Evolutionary conservation across 2,329 filamentous ascomycete genomes (phyloP), one percentile per base, ranked within the genome.

Genomic region (Beauveria rudraprayagi): DNA sequence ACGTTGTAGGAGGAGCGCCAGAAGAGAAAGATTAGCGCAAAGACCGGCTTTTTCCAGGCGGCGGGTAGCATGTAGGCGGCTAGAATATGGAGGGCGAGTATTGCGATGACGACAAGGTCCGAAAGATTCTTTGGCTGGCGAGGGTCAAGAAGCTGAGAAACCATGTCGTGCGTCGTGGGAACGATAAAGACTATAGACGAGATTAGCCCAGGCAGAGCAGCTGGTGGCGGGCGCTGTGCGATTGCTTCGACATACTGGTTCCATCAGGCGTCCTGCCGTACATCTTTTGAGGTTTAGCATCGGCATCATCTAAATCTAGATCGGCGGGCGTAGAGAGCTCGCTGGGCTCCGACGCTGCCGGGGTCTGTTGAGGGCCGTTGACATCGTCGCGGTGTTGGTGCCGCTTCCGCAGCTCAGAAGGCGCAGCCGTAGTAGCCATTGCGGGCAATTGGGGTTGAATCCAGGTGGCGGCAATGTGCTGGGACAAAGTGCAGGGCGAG

Each of bases 91-190:
- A 84, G 76, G 60, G 80, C 88, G 54, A 99, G 81, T 63, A 97
- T 88, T 52, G 81, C 81, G 61, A 99, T 81, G 65, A 99, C 92
- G 62, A 89, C 71, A 62, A 86, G 76, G 75, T 99, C 94, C 63
- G 92, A 94, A 44, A 95, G 73, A 72, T 97, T 97, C 80, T 99
- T 99, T 58, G 94, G 92, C 72, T 97, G 89, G 66, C 89, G 90
- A 56, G 94, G 94, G 69, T 95, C 94, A 68, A 99, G 85, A 60
- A 99, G 83, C 77, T 97, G 94, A 56, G 93, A 96, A 68, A 99
- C 93, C 94, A 99, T 97, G 77, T 99, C 94, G 80, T 97, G 92
- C 61, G 94, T 99, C 64, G 91, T 88, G 53, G 94, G 94, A 60
- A 99, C 94, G 62, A 91, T 89, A 72, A 99, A 99, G 69, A 96